Evolutionary conservation across 2,329 filamentous ascomycete species (phyloP).

Genomic region (Alternaria ethzedia): DNA sequence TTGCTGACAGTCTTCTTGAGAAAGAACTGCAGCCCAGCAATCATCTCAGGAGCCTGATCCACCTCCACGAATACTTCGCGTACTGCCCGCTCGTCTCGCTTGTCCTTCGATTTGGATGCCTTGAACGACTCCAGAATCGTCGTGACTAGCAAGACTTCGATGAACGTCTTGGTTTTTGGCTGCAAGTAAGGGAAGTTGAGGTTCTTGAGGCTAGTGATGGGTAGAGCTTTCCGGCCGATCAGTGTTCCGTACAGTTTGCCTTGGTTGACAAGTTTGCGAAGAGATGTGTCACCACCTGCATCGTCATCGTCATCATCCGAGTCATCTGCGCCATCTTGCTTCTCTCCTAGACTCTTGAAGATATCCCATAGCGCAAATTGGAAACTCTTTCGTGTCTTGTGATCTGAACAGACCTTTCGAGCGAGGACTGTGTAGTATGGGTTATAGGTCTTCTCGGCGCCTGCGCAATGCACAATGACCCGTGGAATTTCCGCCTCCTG

Average conservation of each 20-base stretch:
- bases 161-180: constrained; percentile 75
- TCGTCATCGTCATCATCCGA: constrained; percentile 63
- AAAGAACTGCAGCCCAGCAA: constrained; percentile 79
- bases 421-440: constrained; percentile 92
- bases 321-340: constrained; percentile 67
- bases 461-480: constrained; percentile 85
- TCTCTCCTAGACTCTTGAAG: constrained; percentile 85
- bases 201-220: constrained; percentile 66
- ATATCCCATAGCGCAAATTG: constrained; percentile 86
- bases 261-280: constrained; percentile 69
- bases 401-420: constrained; percentile 75
- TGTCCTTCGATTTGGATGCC: constrained; percentile 49
- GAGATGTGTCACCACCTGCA: constrained; percentile 55
- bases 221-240: constrained; percentile 65
- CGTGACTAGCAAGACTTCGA: constrained; percentile 80
- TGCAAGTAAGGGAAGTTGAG: constrained; percentile 82
- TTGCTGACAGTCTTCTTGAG: constrained; percentile 75
- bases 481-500: constrained; percentile 87
- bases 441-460: constrained; percentile 84
- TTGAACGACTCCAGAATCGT: constrained; percentile 72
- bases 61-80: constrained; percentile 70
- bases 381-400: constrained; percentile 80
- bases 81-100: constrained; percentile 64
- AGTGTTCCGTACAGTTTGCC: constrained; percentile 70
- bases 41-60: constrained; percentile 70